A percentile compares a stretch with the other conserved stretches of the same genome.
These are phyloP conservation scores for Agroathelia rolfsii DNA, from an alignment of 1,284 basidiomycete species.

Conservation along the genomic window DNA sequence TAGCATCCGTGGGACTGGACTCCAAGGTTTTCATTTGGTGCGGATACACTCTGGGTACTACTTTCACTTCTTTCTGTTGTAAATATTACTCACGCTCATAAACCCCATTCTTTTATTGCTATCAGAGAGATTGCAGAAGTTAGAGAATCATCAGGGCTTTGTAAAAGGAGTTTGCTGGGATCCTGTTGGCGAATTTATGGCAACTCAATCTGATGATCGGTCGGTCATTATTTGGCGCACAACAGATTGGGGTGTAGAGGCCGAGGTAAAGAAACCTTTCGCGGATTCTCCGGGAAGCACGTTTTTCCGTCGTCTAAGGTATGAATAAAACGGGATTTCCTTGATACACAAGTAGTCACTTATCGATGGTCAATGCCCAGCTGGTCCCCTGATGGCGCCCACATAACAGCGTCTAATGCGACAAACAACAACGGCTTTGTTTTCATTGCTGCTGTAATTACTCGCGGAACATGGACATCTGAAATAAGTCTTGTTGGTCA, in stretches of 20 bases:
- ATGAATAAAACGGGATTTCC: constrained; percentile 12
- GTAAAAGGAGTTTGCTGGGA: constrained; percentile 99
- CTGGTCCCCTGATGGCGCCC: constrained; percentile 98
- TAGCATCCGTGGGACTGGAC: constrained; percentile 93
- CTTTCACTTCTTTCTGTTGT: constrained; percentile 3
- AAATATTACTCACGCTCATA: constrained; percentile 1
- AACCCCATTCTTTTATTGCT: no score
- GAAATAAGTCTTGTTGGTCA: constrained; percentile 94
- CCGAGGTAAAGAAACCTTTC: constrained; percentile 83
- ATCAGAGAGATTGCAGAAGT: constrained; percentile 74
- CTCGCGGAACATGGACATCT: constrained; percentile 77
- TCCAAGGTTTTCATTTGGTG: constrained; percentile 91
- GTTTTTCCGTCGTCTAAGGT: constrained; percentile 91
- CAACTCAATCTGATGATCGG: constrained; percentile 95
- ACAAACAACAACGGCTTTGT: constrained; percentile 94
- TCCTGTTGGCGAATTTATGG: constrained; percentile 92
- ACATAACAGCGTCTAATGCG: constrained; percentile 94
- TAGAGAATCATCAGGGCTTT: constrained; percentile 90
- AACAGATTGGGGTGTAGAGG: constrained; percentile 81
- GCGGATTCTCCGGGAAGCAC: constrained; percentile 90
- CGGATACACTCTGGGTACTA: constrained; percentile 73
- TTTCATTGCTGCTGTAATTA: constrained; percentile 94
- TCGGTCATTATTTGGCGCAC: constrained; percentile 96
- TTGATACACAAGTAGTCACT: constrained; percentile 1
- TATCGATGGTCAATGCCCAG: constrained; percentile 29